These are phyloP conservation scores for Raddia distichophylla DNA, from an alignment of 176 grass and related monocot genomes.

Conservation along the genomic window DNA sequence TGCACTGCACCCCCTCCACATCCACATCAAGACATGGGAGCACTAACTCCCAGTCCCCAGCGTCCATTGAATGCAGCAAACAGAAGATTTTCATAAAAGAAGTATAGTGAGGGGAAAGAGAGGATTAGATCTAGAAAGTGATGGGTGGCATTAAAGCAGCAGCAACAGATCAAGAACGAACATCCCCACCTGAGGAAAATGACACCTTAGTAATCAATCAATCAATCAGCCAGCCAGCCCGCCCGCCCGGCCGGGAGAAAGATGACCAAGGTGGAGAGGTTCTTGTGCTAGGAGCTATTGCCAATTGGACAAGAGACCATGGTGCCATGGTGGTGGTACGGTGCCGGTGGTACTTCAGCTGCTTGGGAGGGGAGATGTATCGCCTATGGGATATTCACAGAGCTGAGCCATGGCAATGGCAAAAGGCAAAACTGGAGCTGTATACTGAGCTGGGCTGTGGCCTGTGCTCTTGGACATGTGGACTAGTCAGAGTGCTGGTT, in stretches of 20 bases:
- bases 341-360: not conserved
- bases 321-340: not conserved
- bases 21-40: slow-evolving; percentile 56
- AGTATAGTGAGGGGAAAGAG: not conserved
- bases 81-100: slow-evolving; percentile 42
- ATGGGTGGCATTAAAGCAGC: slow-evolving; percentile 37
- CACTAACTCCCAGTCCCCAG: slow-evolving; percentile 38
- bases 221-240: not conserved
- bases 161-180: slow-evolving; percentile 44
- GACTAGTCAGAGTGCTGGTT: not conserved
- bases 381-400: not conserved
- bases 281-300: slow-evolving; percentile 35
- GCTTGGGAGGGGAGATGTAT: not conserved
- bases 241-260: not conserved
- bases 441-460: not conserved
- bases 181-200: slow-evolving; percentile 55
- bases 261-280: not conserved
- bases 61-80: slow-evolving; percentile 54
- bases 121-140: slow-evolving; percentile 59
- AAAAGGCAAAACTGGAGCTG: slow-evolving; percentile 11
- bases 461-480: not conserved
- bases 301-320: slow-evolving; percentile 23
- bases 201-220: slow-evolving; percentile 28
- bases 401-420: slow-evolving; percentile 29
- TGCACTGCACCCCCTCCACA: not conserved